phyloP scores from a whole-genome alignment of 495 filamentous ascomycete species.

The Daldinia grandis region DNA sequence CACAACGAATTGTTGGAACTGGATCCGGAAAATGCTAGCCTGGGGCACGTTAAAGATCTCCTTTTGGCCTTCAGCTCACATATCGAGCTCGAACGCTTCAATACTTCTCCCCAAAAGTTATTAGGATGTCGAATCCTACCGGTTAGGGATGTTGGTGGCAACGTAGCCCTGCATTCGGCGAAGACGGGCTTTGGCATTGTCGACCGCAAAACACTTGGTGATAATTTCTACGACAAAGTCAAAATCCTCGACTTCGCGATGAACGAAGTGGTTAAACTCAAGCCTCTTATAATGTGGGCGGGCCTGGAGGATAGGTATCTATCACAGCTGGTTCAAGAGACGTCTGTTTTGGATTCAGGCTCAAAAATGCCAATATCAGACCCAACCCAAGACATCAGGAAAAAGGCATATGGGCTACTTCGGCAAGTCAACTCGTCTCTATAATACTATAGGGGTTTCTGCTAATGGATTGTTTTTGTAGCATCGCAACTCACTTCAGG shows the following conservation, averaged over 20 bases:
- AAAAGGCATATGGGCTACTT: constrained; percentile 51
- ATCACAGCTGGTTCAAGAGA: constrained; percentile 49
- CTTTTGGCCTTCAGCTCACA: constrained; percentile 50
- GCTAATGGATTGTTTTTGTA: constrained; percentile 27
- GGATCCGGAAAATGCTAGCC: constrained; percentile 15
- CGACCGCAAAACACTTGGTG: constrained; percentile 47
- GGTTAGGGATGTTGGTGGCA: constrained; percentile 35
- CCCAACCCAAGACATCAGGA: constrained; percentile 40
- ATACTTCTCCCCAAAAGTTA: constrained; percentile 9
- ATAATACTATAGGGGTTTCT: neutral
- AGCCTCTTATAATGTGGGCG: constrained; percentile 49
- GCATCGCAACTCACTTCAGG: constrained; percentile 47
- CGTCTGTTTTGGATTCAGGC: constrained; percentile 41
- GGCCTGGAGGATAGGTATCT: constrained; percentile 48
- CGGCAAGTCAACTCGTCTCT: constrained; percentile 38
- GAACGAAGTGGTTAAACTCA: constrained; percentile 46
- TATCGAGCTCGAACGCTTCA: constrained; percentile 8
- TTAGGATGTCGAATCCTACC: constrained; percentile 43
- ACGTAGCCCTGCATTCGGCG: constrained; percentile 13
- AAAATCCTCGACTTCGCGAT: constrained; percentile 52
- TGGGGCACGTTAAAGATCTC: constrained; percentile 46
- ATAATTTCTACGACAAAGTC: constrained; percentile 41
- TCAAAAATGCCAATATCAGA: constrained; percentile 31
- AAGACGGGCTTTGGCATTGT: constrained; percentile 46
- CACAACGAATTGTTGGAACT: constrained; percentile 46